Evolutionary conservation across 2,329 filamentous ascomycete species (phyloP), one percentile per base, ranked within the genome.

Genomic region (Aspergillus eucalypticola): DNA sequence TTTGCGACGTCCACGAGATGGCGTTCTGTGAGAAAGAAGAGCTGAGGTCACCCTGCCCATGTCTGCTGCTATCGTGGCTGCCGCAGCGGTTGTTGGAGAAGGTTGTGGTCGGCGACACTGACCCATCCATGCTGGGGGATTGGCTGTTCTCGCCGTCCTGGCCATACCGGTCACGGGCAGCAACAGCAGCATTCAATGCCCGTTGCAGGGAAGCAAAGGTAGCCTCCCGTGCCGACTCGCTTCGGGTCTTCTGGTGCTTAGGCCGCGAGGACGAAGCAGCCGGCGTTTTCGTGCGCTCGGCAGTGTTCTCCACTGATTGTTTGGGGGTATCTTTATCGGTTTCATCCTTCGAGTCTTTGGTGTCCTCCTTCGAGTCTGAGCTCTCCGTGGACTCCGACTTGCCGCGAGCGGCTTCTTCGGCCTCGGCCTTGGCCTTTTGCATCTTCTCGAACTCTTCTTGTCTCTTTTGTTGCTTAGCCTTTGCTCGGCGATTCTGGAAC

Each of bases 401-500:
- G 49, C 65, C 67, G 42, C 71, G 71, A 25, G 68, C 72, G 51
- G 71, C 70, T 51, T 75, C 73, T 60, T 76, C 73, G 17, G 73
- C 69, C 54, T 77, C 74, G 3, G 67, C 62, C 62, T 76, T 73
- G 51, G 69, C 69, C 58, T 76, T 75, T 61, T 79, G 78, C 71
- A 78, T 76, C 59, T 74, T 75, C 66, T 81, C 79, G 58, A 78
- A 81, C 67, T 82, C 80, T 66, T 79, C 78, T 64, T 81, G 79
- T 58, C 78, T 73, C 63, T 76, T 81, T 66, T 82, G 79, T 64
- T 82, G 80, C 66, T 82, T 82, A 53, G 80, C 80, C 65, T 83
- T 82, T 58, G 81, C 81, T 50, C 81, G 77, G 61, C 81, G 76
- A 64, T 82, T 83, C 64, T 83, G 81, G 66, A 82, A 83, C 81